Percentiles rank a stretch among this genome's conserved stretches.
Conservation (phyloP, 1,284 basidiomycete genomes). For the Rhodofomes roseus region DNA sequence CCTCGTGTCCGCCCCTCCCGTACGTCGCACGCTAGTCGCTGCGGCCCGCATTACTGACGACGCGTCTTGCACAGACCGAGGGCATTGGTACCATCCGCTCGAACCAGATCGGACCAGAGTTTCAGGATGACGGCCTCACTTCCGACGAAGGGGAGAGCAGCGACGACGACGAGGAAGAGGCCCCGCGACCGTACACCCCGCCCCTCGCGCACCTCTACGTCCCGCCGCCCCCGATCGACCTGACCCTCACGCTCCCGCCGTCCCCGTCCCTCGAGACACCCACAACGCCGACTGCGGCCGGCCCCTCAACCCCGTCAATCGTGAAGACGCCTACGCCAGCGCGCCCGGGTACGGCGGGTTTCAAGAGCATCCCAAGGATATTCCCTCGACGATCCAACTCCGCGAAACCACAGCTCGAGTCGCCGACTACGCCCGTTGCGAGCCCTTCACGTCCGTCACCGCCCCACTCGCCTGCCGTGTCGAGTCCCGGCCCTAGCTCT, state of each 20-base stretch:
- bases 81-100: constrained; percentile 85
- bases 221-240: neutral
- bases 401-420: constrained; percentile 19
- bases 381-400: constrained; percentile 33
- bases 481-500: neutral
- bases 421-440: neutral
- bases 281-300: constrained; percentile 17
- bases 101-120: constrained; percentile 50
- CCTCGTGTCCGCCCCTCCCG: constrained; percentile 77
- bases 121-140: constrained; percentile 75
- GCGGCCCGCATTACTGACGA: neutral
- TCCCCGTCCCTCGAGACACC: constrained; percentile 12
- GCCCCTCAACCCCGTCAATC: constrained; percentile 11
- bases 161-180: constrained; percentile 33
- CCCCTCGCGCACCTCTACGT: constrained; percentile 6
- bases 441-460: constrained; percentile 8
- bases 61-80: constrained; percentile 56
- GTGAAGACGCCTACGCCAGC: constrained; percentile 18
- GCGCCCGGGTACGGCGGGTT: constrained; percentile 26
- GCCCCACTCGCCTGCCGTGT: constrained; percentile 1
- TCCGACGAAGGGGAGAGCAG: constrained; percentile 51
- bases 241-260: constrained; percentile 8
- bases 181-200: constrained; percentile 16
- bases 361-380: constrained; percentile 31
- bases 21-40: constrained; percentile 37